Evolutionary conservation across 2,329 filamentous ascomycete species (phyloP).

Genomic region (Blastomyces silverae): DNA sequence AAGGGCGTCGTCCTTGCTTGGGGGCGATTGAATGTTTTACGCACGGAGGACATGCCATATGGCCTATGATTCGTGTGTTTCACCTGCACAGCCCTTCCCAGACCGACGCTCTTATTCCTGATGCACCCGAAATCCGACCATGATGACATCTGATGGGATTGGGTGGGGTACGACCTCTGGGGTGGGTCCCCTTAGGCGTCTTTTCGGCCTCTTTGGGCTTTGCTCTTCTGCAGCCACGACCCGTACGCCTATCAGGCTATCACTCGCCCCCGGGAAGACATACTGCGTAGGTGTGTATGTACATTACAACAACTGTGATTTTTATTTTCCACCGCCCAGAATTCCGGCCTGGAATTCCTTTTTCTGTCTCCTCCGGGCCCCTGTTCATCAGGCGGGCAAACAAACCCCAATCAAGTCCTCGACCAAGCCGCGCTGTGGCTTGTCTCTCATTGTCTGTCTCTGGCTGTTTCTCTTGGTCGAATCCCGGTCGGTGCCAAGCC

Average conservation of each 20-base stretch:
- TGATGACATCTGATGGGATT: background rate
- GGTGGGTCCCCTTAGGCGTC: background rate
- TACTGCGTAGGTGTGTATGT: background rate
- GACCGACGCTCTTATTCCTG: background rate
- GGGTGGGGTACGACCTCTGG: background rate
- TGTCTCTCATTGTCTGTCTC: background rate
- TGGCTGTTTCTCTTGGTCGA: background rate
- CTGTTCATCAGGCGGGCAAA: background rate
- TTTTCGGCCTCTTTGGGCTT: background rate
- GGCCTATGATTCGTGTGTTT: conserved; percentile 9
- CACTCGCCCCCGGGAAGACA: background rate
- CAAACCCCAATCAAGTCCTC: background rate
- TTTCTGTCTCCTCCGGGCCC: background rate
- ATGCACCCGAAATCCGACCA: conserved; percentile 2
- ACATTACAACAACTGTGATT: background rate
- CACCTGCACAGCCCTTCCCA: conserved; percentile 7
- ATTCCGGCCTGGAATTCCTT: background rate
- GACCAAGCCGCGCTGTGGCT: background rate
- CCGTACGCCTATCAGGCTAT: background rate
- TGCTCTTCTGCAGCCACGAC: background rate
- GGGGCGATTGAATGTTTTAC: background rate
- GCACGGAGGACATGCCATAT: background rate
- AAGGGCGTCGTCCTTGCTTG: background rate
- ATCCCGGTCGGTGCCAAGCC: background rate
- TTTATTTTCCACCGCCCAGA: background rate